Base-by-base conservation (phyloP, 2,329 filamentous ascomycete genomes). In the Talaromyces sp. region DNA sequence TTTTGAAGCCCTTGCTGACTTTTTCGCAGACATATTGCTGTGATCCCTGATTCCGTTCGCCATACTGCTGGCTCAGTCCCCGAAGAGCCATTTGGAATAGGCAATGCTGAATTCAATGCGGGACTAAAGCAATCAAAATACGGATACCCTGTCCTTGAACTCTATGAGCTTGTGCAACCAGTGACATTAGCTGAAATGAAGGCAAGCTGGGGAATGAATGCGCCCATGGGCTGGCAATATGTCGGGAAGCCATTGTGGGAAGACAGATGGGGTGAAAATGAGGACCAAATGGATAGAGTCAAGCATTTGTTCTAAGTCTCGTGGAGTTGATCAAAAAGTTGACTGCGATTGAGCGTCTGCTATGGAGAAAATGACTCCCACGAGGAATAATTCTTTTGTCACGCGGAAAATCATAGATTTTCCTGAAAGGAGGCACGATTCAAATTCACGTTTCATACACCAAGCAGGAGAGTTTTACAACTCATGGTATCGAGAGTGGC, bases 21-120 rank as follows among this genome's bases (percentile, higher is more conserved):
- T 70, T n/a, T 35, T 35, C 2, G 4, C 33, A 70, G 80, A 47
- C 86, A 86, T 62, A 84, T 87, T 78, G 84, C 82, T 13, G 76
- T 76, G 10, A 76, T 86, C 14, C 75, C 80, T 0, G 66, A 35
- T 6, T 35, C 33, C 9, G 7, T 72, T 0, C 72, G 77, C 0
- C 77, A 78, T 62, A 51, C 62, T n/a, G 77, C 77, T 1, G 81
- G 77, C 0, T 72, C 83, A 55, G 77, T 84, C 17, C 55, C 70
- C 14, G 70, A 75, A 42, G 63, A 71, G 4, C 33, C 33, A 35
- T 67, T 66, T 3, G 81, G 81, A 0, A 54, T 80, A 2, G 82
- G 81, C 14, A 85, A 84, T 52, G 69, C 62, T 2, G 78, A 81
- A 10, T 85, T 82, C 65, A 82, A 82, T 53, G 61, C 68, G 9